Base-by-base conservation (phyloP, 768 basidiomycete species). In the Mycena leptocephala region DNA sequence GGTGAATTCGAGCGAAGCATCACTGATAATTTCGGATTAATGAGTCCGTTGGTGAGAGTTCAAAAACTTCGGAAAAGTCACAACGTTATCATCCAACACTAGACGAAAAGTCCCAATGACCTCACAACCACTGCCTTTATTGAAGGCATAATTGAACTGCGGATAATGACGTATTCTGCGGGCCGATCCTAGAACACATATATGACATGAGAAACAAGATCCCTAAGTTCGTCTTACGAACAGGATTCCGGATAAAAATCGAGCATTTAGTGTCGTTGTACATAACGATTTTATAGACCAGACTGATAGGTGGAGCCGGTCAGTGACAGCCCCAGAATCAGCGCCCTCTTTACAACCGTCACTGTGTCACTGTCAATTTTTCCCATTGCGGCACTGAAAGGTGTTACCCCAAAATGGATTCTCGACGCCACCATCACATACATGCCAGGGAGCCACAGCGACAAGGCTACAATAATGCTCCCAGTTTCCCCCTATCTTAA, bases 1-100 rank as follows among this genome's bases (percentile, higher is more conserved):
- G 74, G 74, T 3, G 72, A 68, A 74, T 67, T 61, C 13, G 39
- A 14, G 53, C 43, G 53, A 72, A 72, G 53, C 24, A 22, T 11
- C 16, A 26, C 7, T 28, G 66, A 68, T 30, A 63, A 32, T n/a
- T 9, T 35, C 41, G 26, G 26, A 6, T 18, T 14, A 22, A 20
- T 43, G 20, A 8, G n/a, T n/a, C n/a, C n/a, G n/a, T n/a, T n/a
- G n/a, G n/a, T n/a, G 24, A 26, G 37, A 2, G 35, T 14, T 62
- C 24, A 22, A 26, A 24, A 22, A n/a, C 30, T 62, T 32, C 5
- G 10, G 20, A 56, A 39, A 18, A 11, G 35, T 41, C n/a, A 26
- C 56, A 30, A 30, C 43, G 0, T 62, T 62, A 16, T 46, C 43
- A n/a, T n/a, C n/a, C n/a, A n/a, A n/a, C n/a, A n/a, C n/a, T n/a